Conservation (phyloP, 768 basidiomycete genomes). For the Rhizopogon roseolus region DNA sequence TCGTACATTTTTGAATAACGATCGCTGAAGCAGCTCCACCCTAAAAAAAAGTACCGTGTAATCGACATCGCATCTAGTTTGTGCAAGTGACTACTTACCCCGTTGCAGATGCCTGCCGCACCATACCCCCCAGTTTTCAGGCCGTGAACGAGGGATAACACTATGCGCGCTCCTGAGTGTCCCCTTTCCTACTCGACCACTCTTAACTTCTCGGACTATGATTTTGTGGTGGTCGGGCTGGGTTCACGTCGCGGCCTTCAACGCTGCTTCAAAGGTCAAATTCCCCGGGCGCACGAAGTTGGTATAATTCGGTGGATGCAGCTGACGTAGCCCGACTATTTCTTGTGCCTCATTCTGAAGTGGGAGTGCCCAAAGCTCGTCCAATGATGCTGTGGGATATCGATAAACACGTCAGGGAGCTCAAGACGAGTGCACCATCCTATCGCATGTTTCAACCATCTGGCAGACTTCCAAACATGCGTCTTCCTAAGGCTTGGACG, state of each 20-base stretch:
- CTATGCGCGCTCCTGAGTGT: constrained; percentile 90
- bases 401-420: constrained; percentile 65
- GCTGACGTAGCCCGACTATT: constrained; percentile 54
- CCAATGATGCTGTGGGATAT: constrained; percentile 66
- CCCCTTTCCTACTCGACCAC: constrained; percentile 62
- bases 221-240: constrained; percentile 67
- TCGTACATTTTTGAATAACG: constrained; percentile 64
- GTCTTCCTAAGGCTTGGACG: constrained; percentile 54
- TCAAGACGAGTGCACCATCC: constrained; percentile 28
- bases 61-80: constrained; percentile 7
- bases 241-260: constrained; percentile 63
- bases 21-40: constrained; percentile 92
- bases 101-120: constrained; percentile 95
- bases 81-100: constrained; percentile 49
- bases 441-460: constrained; percentile 33
- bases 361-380: constrained; percentile 44
- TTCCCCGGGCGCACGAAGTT: constrained; percentile 41
- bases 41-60: constrained; percentile 34
- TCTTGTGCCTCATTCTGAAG: constrained; percentile 49
- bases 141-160: constrained; percentile 90
- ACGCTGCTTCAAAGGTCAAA: constrained; percentile 56
- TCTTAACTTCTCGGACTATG: constrained; percentile 58
- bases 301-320: constrained; percentile 64
- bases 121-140: constrained; percentile 91
- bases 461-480: constrained; percentile 16